A percentile compares a stretch with the other conserved stretches of the same genome.
These are phyloP conservation scores for Solanum chacoense DNA, from an alignment of 305 asterid genomes.

Conservation along the genomic window DNA sequence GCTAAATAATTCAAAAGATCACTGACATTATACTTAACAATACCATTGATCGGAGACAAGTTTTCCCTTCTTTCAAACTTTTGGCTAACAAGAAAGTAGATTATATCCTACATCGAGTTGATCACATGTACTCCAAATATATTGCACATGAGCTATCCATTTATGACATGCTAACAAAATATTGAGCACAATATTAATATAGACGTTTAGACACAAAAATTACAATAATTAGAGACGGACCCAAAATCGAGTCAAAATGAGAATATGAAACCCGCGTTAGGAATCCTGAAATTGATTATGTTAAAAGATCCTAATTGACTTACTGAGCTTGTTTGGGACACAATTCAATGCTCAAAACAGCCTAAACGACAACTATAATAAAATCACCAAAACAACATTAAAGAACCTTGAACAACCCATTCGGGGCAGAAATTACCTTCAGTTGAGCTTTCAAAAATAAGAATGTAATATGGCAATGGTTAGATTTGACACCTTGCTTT, in stretches of 20 bases:
- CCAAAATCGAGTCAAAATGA: background rate
- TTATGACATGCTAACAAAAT: no score
- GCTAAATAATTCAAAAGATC: no score
- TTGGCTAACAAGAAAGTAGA: no score
- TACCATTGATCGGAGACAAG: background rate
- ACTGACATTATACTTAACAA: no score
- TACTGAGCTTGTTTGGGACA: background rate
- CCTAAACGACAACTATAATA: background rate
- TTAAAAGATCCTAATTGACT: background rate
- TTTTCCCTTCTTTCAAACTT: background rate
- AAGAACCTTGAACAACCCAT: background rate
- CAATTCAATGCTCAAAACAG: no score
- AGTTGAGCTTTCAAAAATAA: background rate
- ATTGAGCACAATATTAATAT: no score
- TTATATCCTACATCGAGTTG: background rate
- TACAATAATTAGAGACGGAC: background rate
- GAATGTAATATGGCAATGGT: background rate
- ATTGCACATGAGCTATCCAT: background rate
- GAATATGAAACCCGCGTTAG: background rate
- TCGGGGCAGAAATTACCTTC: background rate
- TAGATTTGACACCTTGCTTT: background rate
- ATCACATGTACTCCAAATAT: background rate
- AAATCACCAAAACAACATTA: background rate
- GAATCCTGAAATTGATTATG: no score
- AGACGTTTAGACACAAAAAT: background rate